Evolutionary conservation across 108 stramenopile genomes (phyloP).

Genomic region (Epipyxis sp.): DNA sequence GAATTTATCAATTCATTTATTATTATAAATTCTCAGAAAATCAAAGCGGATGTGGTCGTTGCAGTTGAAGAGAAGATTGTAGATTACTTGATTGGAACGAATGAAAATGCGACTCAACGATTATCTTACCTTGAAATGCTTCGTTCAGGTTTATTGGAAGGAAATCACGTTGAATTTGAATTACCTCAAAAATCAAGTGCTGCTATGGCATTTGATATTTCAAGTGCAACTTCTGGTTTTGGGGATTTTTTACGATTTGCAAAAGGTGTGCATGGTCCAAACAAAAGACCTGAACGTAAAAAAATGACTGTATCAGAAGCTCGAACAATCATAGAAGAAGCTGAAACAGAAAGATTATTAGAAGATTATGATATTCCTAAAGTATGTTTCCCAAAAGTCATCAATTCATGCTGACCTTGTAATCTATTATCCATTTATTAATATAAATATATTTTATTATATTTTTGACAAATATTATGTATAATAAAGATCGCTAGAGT

Average conservation of each 20-base stretch:
- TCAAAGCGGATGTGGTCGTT: conserved; percentile 58
- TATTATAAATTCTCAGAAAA: conserved; percentile 34
- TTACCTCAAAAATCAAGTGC: conserved; percentile 51
- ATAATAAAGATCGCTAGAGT: too few relatives aligned
- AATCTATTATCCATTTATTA: too few relatives aligned
- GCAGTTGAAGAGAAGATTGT: conserved; percentile 75
- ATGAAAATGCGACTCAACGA: conserved; percentile 16
- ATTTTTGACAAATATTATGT: too few relatives aligned
- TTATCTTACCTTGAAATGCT: conserved; percentile 81
- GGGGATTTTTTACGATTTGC: too few relatives aligned
- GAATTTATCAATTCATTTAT: too few relatives aligned
- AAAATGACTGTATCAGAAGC: conserved; percentile 82
- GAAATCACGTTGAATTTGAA: conserved; percentile 80
- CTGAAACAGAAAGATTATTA: conserved; percentile 75
- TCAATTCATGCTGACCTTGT: not conserved
- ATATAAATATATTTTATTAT: too few relatives aligned
- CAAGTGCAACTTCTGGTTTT: too few relatives aligned
- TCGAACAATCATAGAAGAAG: conserved; percentile 76
- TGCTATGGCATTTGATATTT: too few relatives aligned
- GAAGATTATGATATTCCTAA: conserved; percentile 5
- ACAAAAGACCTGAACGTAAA: conserved; percentile 53
- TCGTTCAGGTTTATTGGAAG: conserved; percentile 78
- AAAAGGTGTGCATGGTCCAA: too few relatives aligned
- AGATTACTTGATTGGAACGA: not conserved
- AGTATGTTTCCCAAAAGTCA: too few relatives aligned